A percentile compares a stretch with the other conserved stretches of the same genome.
phyloP scores from a whole-genome alignment of 2,329 filamentous ascomycete genomes.

The Penicillium olsonii region DNA sequence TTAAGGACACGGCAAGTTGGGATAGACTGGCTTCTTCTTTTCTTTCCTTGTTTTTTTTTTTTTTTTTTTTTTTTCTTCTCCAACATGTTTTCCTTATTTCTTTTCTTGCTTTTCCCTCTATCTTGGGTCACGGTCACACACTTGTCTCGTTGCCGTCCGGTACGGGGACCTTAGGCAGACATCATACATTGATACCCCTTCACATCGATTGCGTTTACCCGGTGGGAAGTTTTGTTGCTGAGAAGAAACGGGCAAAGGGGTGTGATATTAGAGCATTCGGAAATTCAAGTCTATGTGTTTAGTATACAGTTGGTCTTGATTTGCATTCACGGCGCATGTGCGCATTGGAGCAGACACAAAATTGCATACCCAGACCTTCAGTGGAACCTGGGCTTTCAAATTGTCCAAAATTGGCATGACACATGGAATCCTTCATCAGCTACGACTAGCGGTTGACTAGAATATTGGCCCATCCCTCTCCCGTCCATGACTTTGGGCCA shows the following conservation, averaged over 20 bases:
- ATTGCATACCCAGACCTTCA: constrained; percentile 9
- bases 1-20: constrained; percentile 14
- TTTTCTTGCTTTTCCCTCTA: constrained; percentile 10
- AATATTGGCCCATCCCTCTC: background rate
- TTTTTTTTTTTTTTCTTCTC: constrained; percentile 1
- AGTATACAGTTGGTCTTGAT: background rate
- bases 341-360: too few species aligned
- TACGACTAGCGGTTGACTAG: background rate
- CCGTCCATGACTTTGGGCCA: background rate
- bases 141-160: constrained; percentile 15
- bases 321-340: too few species aligned
- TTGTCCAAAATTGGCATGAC: background rate
- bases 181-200: constrained; percentile 36
- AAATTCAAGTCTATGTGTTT: background rate
- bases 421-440: background rate
- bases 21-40: constrained; percentile 25
- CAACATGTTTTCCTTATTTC: background rate
- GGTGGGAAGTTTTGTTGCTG: constrained; percentile 10
- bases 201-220: constrained; percentile 19
- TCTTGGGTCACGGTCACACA: background rate
- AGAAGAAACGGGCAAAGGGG: constrained; percentile 11
- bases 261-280: constrained; percentile 6
- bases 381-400: background rate
- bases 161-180: constrained; percentile 20
- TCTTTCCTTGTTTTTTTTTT: constrained; percentile 5